Conservation (phyloP, 129 eudicot genomes). For the Arctium lappa region DNA sequence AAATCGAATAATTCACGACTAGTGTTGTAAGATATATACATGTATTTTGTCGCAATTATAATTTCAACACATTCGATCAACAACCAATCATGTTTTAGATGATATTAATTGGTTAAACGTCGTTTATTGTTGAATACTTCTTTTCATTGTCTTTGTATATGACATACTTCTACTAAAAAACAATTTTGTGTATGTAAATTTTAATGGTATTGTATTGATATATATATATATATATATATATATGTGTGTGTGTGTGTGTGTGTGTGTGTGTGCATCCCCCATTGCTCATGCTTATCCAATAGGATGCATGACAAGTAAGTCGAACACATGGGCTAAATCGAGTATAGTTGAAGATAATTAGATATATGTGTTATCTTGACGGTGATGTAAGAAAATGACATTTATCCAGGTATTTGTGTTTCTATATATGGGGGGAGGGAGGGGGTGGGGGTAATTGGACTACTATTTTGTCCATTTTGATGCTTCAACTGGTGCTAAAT, state of each 20-base stretch:
- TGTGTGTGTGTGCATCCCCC: background rate
- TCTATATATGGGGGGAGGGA: too few species aligned
- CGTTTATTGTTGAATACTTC: background rate
- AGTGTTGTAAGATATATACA: background rate
- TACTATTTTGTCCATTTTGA: background rate
- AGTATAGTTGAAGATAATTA: background rate
- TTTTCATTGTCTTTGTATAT: background rate
- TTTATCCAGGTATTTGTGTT: background rate
- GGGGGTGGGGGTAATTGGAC: background rate
- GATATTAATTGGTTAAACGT: background rate
- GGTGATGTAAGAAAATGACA: background rate
- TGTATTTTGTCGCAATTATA: background rate
- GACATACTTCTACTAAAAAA: background rate
- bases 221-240: background rate
- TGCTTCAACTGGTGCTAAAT: background rate
- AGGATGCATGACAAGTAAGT: background rate
- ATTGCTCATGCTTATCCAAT: background rate
- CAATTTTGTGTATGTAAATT: background rate
- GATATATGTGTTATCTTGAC: background rate
- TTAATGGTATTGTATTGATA: background rate
- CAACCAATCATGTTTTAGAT: background rate
- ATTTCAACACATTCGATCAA: background rate
- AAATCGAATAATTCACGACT: background rate
- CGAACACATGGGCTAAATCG: background rate
- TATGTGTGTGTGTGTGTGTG: background rate